Conservation (phyloP, 2,329 filamentous ascomycete genomes). For the Bisporella sp. region DNA sequence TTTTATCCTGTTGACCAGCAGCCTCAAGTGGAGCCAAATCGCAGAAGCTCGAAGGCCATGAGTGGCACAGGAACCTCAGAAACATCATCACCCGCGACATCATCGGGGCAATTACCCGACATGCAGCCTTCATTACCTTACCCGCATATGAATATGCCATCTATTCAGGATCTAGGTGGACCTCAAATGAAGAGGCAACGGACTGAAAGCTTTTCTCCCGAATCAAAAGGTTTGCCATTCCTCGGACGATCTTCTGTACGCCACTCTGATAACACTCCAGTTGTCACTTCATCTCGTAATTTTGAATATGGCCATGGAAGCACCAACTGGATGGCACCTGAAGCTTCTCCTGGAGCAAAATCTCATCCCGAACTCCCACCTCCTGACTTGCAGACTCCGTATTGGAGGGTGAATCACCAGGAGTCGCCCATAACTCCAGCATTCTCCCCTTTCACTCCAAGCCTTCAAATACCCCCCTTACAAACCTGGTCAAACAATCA, state of each 20-base stretch:
- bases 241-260: slow-evolving; percentile 2
- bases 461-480: slow-evolving; percentile 23
- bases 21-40: slow-evolving; percentile 39
- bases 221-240: slow-evolving; percentile 22
- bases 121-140: slow-evolving; percentile 35
- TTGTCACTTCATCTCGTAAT: slow-evolving; percentile 21
- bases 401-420: slow-evolving; percentile 44
- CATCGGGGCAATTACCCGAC: slow-evolving; percentile 36
- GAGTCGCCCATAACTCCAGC: slow-evolving; percentile 44
- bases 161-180: slow-evolving; percentile 39
- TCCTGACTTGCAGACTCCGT: slow-evolving; percentile 22
- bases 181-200: slow-evolving; percentile 32
- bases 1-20: slow-evolving; percentile 85
- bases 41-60: slow-evolving; percentile 32
- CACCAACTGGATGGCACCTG: slow-evolving; percentile 25
- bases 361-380: slow-evolving; percentile 30
- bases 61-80: slow-evolving; percentile 32
- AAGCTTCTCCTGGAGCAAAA: slow-evolving; percentile 30
- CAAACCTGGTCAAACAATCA: slow-evolving; percentile 24
- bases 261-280: slow-evolving; percentile 15
- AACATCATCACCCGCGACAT: slow-evolving; percentile 42
- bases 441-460: slow-evolving; percentile 42
- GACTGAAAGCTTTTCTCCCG: slow-evolving; percentile 27
- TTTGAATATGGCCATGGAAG: slow-evolving; percentile 22
- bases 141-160: slow-evolving; percentile 36